A percentile compares a stretch with the other conserved stretches of the same genome.
phyloP scores from a whole-genome alignment of 208 protist genomes.

The Porcisia hertigi region DNA sequence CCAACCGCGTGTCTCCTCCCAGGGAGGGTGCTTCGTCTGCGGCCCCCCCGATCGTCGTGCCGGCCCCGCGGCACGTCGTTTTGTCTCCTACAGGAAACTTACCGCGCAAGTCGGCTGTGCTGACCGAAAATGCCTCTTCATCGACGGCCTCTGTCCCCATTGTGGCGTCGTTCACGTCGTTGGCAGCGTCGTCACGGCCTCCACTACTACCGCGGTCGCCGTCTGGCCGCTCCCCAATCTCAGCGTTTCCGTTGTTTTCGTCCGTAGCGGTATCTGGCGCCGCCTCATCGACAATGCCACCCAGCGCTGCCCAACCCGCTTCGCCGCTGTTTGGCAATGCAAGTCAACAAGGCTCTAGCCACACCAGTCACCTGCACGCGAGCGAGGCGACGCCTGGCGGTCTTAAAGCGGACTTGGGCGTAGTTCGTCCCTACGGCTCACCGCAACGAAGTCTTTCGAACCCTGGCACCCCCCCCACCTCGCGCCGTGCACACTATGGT shows the following conservation, averaged over 20 bases:
- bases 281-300: background rate
- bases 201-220: constrained; percentile 7
- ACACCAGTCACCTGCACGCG: background rate
- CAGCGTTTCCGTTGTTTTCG: background rate
- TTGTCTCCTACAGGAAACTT: background rate
- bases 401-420: background rate
- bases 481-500: background rate
- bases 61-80: background rate
- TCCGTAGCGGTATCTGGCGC: background rate
- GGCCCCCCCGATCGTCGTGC: constrained; percentile 3
- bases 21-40: constrained; percentile 9
- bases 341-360: constrained; percentile 7
- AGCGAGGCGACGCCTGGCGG: constrained; percentile 7
- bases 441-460: constrained; percentile 6
- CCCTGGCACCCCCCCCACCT: constrained; percentile 1
- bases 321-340: constrained; percentile 1
- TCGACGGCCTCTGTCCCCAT: background rate
- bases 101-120: constrained; percentile 1
- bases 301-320: background rate
- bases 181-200: background rate
- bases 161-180: background rate
- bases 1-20: constrained; percentile 36
- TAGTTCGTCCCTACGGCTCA: constrained; percentile 4
- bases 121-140: constrained; percentile 5
- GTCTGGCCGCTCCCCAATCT: constrained; percentile 4